These are phyloP conservation scores for Cladophialophora psammophila DNA, from an alignment of 2,329 filamentous ascomycete genomes.

Conservation along the genomic window DNA sequence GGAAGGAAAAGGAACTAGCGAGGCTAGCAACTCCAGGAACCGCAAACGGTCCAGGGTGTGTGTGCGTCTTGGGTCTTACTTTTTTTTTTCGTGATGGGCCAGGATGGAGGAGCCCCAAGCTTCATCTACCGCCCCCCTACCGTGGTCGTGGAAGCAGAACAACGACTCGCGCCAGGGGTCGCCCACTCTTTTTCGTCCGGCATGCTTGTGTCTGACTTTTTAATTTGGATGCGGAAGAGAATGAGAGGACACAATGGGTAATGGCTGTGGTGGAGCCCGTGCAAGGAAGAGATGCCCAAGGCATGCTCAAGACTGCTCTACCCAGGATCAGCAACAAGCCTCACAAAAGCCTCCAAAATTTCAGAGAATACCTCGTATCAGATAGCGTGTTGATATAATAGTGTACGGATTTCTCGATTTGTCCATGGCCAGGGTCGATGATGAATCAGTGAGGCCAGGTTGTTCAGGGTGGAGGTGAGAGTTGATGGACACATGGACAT, in stretches of 20 bases:
- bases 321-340: not conserved
- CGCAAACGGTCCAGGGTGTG: conserved; percentile 21
- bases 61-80: not conserved
- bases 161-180: not conserved
- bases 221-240: not conserved
- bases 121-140: not conserved
- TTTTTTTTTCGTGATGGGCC: conserved; percentile 8
- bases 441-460: not conserved
- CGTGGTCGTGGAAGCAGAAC: not conserved
- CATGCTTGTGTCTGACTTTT: not conserved
- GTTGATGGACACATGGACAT: conserved; percentile 2
- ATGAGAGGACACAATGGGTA: not conserved
- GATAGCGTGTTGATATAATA: not conserved
- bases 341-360: not conserved
- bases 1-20: not conserved
- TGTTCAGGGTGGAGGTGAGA: not conserved
- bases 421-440: not conserved
- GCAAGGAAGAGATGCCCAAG: not conserved
- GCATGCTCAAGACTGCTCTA: not conserved
- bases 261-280: not conserved
- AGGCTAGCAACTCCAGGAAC: conserved; percentile 16
- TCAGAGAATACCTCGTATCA: not conserved
- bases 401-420: not conserved
- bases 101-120: not conserved
- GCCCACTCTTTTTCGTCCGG: conserved; percentile 3